phyloP scores from a whole-genome alignment of 1,284 basidiomycete genomes.

The Irpex rosettiformis region DNA sequence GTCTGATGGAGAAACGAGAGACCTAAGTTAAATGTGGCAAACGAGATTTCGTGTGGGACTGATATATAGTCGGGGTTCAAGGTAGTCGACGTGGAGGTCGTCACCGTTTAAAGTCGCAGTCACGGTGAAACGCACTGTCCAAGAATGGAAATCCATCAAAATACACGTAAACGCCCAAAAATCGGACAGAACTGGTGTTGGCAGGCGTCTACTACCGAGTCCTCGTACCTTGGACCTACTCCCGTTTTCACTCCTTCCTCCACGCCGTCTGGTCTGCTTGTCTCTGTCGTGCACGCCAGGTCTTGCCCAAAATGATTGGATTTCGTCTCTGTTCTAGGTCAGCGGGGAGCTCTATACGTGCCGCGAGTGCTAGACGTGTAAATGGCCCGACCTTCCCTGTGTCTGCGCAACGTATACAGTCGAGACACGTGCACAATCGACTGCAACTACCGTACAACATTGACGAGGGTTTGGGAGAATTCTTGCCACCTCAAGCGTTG shows the following conservation, averaged over 20 bases:
- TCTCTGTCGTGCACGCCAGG: neutral
- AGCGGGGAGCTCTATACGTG: neutral
- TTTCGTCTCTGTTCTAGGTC: neutral
- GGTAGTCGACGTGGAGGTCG: slow-evolving; percentile 4
- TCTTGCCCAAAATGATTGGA: neutral
- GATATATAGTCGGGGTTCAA: neutral
- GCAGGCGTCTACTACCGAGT: neutral
- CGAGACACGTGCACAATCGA: slow-evolving; percentile 51
- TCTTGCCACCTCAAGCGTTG: slow-evolving; percentile 67
- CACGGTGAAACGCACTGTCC: neutral
- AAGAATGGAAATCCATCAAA: slow-evolving; percentile 3
- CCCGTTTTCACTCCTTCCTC: neutral
- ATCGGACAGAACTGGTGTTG: neutral
- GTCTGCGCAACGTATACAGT: slow-evolving; percentile 18
- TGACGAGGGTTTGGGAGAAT: slow-evolving; percentile 69
- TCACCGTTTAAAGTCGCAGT: neutral
- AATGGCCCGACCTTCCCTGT: slow-evolving; percentile 9
- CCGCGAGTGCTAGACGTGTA: slow-evolving; percentile 1
- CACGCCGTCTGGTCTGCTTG: neutral
- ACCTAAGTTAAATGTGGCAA: neutral
- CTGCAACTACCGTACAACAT: slow-evolving; percentile 59
- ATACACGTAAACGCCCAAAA: neutral
- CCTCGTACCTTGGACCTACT: neutral
- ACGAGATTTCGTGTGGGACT: neutral
- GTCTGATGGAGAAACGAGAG: neutral